Base-by-base conservation (phyloP, 768 basidiomycete species). In the Mycena venus region DNA sequence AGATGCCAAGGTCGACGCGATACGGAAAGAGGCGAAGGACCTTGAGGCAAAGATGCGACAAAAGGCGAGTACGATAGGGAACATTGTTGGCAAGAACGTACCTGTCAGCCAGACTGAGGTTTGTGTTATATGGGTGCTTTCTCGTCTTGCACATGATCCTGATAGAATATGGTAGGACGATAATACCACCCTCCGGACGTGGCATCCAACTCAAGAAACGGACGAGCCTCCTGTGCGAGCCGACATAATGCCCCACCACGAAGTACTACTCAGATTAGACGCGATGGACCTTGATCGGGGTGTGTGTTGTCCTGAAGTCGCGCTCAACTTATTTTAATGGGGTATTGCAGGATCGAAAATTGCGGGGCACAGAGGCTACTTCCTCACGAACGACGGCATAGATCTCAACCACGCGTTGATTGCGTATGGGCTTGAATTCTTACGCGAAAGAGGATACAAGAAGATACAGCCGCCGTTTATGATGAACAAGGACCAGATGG, bases 401-500 rank as follows among this genome's bases (percentile, higher is more conserved):
- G 98, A 99, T 85, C 91, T 99, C 51, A 99, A 99, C 83, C 98
- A 97, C 83, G 98, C 98, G 0, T 88, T 99, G 59, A 95, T 99
- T 83, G 90, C 93, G 60, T 99, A 99, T 79, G 97, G 96, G 6
- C 92, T 99, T 76, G 95, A 99, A 81, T 99, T 97, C 84, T 87
- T 99, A 65, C 90, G 96, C 40, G 90, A 88, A 65, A 89, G 88
- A 32, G 92, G 90, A 0, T 99, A 95, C 90, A 98, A 93, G 86
- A 99, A 98, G 85, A 91, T 99, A 61, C 96, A 97, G 82, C 95
- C 97, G 4, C 98, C 98, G 0, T 99, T 98, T 88, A 93, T 99
- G 88, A 99, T 99, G 94, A 96, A 96, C 88, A 97, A 96, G 84
- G 95, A 97, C 27, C 90, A 95, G 79, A 99, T 99, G 98, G 92